Conservation (phyloP, 2,329 filamentous ascomycete species). For the Nothophoma quercina region DNA sequence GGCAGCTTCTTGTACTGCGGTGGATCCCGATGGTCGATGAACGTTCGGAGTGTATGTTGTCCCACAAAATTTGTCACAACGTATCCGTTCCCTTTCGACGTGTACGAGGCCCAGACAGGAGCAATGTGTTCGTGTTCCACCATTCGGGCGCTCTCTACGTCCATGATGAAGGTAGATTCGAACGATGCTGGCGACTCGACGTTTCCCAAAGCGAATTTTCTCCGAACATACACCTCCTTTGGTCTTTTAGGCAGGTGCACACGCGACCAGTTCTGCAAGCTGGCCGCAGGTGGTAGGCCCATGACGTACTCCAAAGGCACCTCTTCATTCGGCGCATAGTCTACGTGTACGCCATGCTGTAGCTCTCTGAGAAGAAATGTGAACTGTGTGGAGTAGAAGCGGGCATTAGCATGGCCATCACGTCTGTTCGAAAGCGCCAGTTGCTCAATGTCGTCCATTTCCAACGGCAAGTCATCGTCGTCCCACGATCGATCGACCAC, state of each 20-base stretch:
- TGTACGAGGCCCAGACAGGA: conserved; percentile 76
- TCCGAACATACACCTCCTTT: conserved; percentile 64
- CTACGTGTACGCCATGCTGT: conserved; percentile 65
- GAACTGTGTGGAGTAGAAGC: conserved; percentile 75
- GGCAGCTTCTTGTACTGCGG: conserved; percentile 67
- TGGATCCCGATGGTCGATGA: conserved; percentile 68
- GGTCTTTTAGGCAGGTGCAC: conserved; percentile 70
- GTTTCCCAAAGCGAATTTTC: conserved; percentile 62
- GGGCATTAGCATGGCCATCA: conserved; percentile 70
- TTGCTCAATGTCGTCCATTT: conserved; percentile 69
- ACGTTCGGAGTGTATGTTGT: conserved; percentile 72
- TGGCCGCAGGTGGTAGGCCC: conserved; percentile 58
- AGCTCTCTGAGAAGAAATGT: conserved; percentile 72
- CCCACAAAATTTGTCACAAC: conserved; percentile 71
- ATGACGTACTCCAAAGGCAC: conserved; percentile 74
- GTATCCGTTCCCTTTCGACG: conserved; percentile 68
- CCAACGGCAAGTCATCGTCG: conserved; percentile 75
- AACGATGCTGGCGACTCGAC: conserved; percentile 40
- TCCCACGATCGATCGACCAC: conserved; percentile 80
- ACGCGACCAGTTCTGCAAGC: conserved; percentile 62
- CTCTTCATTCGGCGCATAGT: conserved; percentile 72
- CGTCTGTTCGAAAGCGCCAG: conserved; percentile 66
- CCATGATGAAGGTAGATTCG: conserved; percentile 63
- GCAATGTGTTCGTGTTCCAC: conserved; percentile 73
- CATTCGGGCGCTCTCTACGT: conserved; percentile 65